These are phyloP conservation scores for Helianthus tuberosus DNA, from an alignment of 129 eudicot genomes.

Conservation along the genomic window DNA sequence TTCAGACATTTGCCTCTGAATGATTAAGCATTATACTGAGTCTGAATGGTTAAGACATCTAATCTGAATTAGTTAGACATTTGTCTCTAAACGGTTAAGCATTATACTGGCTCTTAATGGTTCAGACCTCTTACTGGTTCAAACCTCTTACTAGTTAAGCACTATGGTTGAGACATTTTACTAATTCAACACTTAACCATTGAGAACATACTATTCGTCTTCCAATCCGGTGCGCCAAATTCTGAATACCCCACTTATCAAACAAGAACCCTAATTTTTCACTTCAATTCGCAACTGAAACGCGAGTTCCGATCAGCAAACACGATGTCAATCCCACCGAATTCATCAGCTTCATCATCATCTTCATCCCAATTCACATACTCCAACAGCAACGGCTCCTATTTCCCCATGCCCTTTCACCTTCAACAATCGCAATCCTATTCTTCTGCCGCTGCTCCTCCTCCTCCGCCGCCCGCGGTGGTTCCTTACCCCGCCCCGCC, in stretches of 20 bases:
- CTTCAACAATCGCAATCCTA: conserved; percentile 66
- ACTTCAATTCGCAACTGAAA: conserved; percentile 1
- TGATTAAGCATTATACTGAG: too few relatives aligned
- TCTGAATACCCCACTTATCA: background rate
- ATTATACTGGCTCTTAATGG: too few relatives aligned
- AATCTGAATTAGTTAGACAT: too few relatives aligned
- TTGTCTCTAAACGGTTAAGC: too few relatives aligned
- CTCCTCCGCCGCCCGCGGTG: conserved; percentile 43
- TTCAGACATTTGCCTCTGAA: too few relatives aligned
- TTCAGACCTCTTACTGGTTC: too few relatives aligned
- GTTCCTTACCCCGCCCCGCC: conserved; percentile 45
- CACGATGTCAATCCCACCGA: conserved; percentile 36
- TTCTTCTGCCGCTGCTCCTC: conserved; percentile 45
- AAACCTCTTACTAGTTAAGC: too few relatives aligned
- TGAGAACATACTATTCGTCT: background rate
- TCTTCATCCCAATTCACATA: conserved; percentile 69
- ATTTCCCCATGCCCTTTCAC: conserved; percentile 91
- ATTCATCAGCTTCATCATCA: conserved; percentile 49
- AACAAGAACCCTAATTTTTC: conserved; percentile 26
- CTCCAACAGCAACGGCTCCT: conserved; percentile 50
- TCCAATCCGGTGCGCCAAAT: background rate
- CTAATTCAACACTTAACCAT: too few relatives aligned
- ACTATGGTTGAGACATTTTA: too few relatives aligned
- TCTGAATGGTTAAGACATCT: too few relatives aligned
- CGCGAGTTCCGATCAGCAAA: background rate